A percentile compares a stretch with the other conserved stretches of the same genome.
Conservation (phyloP, 495 filamentous ascomycete genomes). For the Aspergillus diversus region DNA sequence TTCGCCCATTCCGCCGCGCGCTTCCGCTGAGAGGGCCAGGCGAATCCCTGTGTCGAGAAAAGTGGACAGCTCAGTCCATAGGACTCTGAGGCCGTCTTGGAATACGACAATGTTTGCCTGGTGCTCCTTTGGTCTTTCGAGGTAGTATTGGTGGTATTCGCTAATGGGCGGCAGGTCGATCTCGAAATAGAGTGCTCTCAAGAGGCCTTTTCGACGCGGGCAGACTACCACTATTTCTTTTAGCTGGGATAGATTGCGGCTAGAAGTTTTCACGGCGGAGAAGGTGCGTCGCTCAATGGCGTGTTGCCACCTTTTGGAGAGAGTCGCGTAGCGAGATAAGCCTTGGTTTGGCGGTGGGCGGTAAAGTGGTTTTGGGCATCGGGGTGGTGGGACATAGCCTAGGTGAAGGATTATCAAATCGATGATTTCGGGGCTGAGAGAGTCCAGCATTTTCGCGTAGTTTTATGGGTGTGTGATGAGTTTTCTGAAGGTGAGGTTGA, state of each 20-base stretch:
- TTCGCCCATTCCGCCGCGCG: neutral
- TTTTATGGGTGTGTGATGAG: neutral
- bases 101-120: slow-evolving; percentile 9
- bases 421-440: neutral
- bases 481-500: neutral
- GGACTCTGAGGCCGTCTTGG: neutral
- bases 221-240: neutral
- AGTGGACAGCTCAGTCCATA: slow-evolving; percentile 2
- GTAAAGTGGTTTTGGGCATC: neutral
- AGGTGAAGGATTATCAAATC: neutral
- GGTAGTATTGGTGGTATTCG: neutral
- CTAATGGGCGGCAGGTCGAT: slow-evolving; percentile 15
- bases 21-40: slow-evolving; percentile 4
- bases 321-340: slow-evolving; percentile 11
- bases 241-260: neutral
- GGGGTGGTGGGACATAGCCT: neutral
- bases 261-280: neutral
- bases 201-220: neutral
- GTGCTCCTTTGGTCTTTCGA: slow-evolving; percentile 13
- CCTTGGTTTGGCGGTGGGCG: slow-evolving; percentile 25
- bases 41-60: neutral
- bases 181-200: slow-evolving; percentile 8
- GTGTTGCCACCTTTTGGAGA: slow-evolving; percentile 15
- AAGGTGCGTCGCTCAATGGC: slow-evolving; percentile 17
- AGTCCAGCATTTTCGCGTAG: neutral